These are phyloP conservation scores for Wickerhamomyces chaumierensis DNA, from an alignment of 805 yeast species.

Conservation along the genomic window DNA sequence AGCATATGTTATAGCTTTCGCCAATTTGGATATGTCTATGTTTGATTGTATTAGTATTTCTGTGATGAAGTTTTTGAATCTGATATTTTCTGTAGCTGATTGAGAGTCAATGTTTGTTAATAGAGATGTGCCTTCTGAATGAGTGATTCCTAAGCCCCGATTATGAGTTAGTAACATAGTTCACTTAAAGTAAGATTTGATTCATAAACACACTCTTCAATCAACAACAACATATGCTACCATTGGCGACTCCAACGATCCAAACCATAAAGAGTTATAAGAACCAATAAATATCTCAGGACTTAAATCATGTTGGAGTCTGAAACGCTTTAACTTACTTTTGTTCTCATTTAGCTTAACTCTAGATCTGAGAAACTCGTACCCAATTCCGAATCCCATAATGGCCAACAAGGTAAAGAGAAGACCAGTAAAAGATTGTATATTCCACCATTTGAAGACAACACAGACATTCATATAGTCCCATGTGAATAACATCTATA, in stretches of 20 bases:
- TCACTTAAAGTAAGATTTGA: no score
- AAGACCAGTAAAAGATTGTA: conserved; percentile 39
- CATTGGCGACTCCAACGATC: no score
- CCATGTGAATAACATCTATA: conserved; percentile 69
- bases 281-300: no score
- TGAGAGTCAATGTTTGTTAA: no score
- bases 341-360: conserved; percentile 9
- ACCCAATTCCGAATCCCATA: conserved; percentile 37
- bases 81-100: no score
- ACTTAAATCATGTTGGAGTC: no score
- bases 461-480: conserved; percentile 63
- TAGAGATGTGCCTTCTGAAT: background rate
- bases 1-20: conserved; percentile 40
- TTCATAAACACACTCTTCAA: no score
- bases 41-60: conserved; percentile 3
- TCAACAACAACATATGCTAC: background rate
- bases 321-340: conserved; percentile 17
- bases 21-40: conserved; percentile 14
- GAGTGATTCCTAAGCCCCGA: no score
- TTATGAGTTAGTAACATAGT: no score
- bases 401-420: conserved; percentile 40
- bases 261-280: no score
- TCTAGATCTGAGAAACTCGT: conserved; percentile 41
- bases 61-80: background rate
- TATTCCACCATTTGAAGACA: conserved; percentile 74